Evolutionary conservation across 2,329 filamentous ascomycete species (phyloP).

Genomic region (Talaromyces sp.): DNA sequence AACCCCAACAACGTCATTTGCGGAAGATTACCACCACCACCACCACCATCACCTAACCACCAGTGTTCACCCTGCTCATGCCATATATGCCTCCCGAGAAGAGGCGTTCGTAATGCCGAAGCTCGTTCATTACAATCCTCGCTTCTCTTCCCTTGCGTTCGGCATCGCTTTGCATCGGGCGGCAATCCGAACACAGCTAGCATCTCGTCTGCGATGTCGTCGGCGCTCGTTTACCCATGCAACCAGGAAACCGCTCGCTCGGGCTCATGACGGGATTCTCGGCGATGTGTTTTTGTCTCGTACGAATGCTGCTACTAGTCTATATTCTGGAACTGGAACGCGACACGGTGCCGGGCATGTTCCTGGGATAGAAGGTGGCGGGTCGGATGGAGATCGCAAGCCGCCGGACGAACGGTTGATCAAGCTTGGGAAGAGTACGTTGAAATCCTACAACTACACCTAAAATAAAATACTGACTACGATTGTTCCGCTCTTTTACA

Average conservation of each 20-base stretch:
- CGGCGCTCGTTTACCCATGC: constrained; percentile 2
- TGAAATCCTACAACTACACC: too few relatives aligned
- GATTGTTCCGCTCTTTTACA: constrained; percentile 28
- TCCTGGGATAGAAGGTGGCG: neutral
- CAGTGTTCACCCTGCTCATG: neutral
- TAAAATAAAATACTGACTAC: neutral
- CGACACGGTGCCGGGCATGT: constrained; percentile 2
- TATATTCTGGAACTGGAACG: constrained; percentile 21
- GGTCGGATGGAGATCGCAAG: constrained; percentile 33
- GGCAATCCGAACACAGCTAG: neutral
- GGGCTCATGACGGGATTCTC: constrained; percentile 1
- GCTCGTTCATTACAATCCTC: constrained; percentile 13
- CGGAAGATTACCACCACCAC: neutral
- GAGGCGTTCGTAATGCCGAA: constrained; percentile 23
- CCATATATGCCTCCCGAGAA: constrained; percentile 1
- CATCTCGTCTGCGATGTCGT: neutral
- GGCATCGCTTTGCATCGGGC: neutral
- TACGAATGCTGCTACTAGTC: constrained; percentile 1
- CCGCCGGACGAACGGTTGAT: constrained; percentile 54
- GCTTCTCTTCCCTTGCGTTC: constrained; percentile 1
- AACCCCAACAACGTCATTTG: neutral
- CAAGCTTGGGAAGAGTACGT: constrained; percentile 56
- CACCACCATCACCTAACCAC: neutral
- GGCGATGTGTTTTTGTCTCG: constrained; percentile 3
- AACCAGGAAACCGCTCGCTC: constrained; percentile 5